Evolutionary conservation across 768 basidiomycete genomes (phyloP).

Genomic region (Tricholoma matsutake): DNA sequence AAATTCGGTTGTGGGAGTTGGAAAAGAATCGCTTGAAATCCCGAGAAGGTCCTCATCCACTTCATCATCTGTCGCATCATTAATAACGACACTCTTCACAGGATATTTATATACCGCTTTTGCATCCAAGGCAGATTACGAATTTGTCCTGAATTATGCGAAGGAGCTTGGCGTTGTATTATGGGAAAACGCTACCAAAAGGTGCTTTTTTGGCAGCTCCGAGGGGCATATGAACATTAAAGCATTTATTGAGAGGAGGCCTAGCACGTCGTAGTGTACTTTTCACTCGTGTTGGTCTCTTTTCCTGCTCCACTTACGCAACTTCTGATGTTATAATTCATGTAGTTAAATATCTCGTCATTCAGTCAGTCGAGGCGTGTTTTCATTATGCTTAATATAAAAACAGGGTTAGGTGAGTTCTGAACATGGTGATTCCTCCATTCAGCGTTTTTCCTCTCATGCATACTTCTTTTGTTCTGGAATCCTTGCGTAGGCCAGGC

Average conservation of each 20-base stretch:
- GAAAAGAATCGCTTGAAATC: constrained; percentile 90
- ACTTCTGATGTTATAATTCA: neutral
- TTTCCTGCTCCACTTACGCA: neutral
- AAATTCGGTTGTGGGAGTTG: constrained; percentile 95
- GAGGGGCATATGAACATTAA: constrained; percentile 79
- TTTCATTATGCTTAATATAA: neutral
- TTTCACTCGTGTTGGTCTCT: neutral
- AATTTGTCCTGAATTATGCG: constrained; percentile 83
- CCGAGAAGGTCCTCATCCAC: constrained; percentile 64
- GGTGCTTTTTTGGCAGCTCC: constrained; percentile 80
- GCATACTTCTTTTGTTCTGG: constrained; percentile 2
- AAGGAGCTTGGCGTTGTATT: constrained; percentile 76
- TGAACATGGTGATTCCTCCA: neutral
- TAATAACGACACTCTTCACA: constrained; percentile 31
- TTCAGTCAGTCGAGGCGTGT: neutral
- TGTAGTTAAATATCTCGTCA: constrained; percentile 42
- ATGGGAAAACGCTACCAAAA: constrained; percentile 73
- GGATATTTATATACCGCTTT: constrained; percentile 90
- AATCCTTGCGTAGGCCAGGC: constrained; percentile 9
- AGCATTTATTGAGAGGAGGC: constrained; percentile 75
- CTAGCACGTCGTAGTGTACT: constrained; percentile 26
- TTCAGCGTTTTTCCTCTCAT: neutral
- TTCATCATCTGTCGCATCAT: constrained; percentile 16
- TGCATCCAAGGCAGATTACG: constrained; percentile 82
- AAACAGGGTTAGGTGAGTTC: neutral